Percentiles rank a stretch among this genome's conserved stretches.
Conservation (phyloP, 192 early-diverging fungal genomes). For the Coemansia sp. region DNA sequence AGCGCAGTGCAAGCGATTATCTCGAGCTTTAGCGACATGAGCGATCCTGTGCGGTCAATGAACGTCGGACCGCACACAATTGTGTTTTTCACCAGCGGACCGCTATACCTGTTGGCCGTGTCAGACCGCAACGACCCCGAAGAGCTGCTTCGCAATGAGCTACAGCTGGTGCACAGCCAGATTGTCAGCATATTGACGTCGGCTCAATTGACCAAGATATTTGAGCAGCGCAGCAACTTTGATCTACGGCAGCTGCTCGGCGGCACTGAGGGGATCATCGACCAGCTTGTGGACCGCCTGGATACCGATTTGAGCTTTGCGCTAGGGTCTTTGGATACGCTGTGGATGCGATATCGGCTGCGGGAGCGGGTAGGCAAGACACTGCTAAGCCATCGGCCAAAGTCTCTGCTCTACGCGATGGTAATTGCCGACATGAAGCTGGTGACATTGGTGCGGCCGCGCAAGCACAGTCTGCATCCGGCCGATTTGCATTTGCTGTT, state of each 20-base stretch:
- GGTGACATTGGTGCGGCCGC: conserved; percentile 69
- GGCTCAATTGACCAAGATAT: conserved; percentile 78
- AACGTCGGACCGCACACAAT: conserved; percentile 67
- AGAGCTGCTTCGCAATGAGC: conserved; percentile 72
- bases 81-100: conserved; percentile 77
- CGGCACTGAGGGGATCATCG: conserved; percentile 78
- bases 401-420: conserved; percentile 75
- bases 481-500: conserved; percentile 79
- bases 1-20: conserved; percentile 88
- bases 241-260: conserved; percentile 81
- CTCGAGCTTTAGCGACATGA: conserved; percentile 77
- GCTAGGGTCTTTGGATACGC: conserved; percentile 71
- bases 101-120: conserved; percentile 83
- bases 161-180: conserved; percentile 75
- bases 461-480: conserved; percentile 77
- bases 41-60: conserved; percentile 68
- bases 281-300: conserved; percentile 70
- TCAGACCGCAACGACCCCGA: conserved; percentile 78
- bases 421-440: conserved; percentile 73
- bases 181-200: conserved; percentile 81
- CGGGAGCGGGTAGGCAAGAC: conserved; percentile 68
- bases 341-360: conserved; percentile 64
- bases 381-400: conserved; percentile 56
- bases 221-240: conserved; percentile 81
- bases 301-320: conserved; percentile 69